These are phyloP conservation scores for Candida xyloterini DNA, from an alignment of 805 yeast species.

Conservation along the genomic window DNA sequence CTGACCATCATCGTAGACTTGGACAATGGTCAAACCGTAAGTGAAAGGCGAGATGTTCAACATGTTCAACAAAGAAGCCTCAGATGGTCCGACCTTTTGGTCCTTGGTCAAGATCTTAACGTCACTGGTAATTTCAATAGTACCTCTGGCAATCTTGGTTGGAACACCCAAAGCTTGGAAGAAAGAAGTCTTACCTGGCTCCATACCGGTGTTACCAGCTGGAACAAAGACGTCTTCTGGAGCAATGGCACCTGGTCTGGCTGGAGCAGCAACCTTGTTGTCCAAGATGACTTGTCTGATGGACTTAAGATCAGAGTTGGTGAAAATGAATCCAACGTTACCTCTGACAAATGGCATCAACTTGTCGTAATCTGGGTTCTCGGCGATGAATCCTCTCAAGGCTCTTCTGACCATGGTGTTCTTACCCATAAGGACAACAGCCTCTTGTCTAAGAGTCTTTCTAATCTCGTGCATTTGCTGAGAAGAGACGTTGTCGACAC, in stretches of 20 bases:
- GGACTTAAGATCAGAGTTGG: constrained; percentile 89
- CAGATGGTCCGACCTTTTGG: constrained; percentile 95
- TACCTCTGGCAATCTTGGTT: constrained; percentile 99
- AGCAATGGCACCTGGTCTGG: constrained; percentile 99
- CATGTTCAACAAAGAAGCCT: constrained; percentile 98
- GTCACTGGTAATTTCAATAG: constrained; percentile 97
- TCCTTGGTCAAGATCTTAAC: constrained; percentile 91
- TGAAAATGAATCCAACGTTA: constrained; percentile 99
- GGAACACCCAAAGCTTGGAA: constrained; percentile 99
- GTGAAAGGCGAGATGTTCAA: constrained; percentile 99
- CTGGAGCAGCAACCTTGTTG: constrained; percentile 99
- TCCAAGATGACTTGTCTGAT: constrained; percentile 84
- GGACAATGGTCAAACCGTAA: constrained; percentile 94
- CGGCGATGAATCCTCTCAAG: constrained; percentile 90
- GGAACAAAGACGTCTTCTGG: constrained; percentile 97
- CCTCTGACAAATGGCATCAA: constrained; percentile 93
- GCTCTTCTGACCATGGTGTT: constrained; percentile 99
- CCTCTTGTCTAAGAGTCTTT: constrained; percentile 92
- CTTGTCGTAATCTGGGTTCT: constrained; percentile 95
- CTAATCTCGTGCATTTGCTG: constrained; percentile 99
- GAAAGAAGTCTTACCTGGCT: constrained; percentile 99
- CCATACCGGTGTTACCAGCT: constrained; percentile 99
- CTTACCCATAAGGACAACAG: constrained; percentile 98
- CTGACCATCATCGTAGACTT: constrained; percentile 98
- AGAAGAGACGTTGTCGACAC: constrained; percentile 99